Evolutionary conservation across 2,329 filamentous ascomycete genomes (phyloP).

Genomic region (Colletotrichum sp.): DNA sequence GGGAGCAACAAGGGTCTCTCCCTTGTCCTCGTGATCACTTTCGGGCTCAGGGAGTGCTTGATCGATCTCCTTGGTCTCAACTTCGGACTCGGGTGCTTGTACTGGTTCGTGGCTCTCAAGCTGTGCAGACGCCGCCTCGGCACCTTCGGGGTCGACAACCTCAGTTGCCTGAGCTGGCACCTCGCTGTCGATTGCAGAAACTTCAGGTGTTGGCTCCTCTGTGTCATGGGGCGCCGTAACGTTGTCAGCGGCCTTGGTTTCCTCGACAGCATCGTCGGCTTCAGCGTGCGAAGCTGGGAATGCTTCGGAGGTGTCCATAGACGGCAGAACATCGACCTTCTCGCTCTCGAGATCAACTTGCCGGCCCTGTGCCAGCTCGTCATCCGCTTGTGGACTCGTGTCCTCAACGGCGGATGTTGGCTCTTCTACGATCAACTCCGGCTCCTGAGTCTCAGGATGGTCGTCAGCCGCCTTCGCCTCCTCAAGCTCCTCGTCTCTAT

Average conservation of each 20-base stretch:
- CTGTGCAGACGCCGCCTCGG: not conserved
- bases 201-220: not conserved
- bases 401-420: not conserved
- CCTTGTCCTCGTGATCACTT: not conserved
- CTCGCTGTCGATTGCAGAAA: not conserved
- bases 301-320: not conserved
- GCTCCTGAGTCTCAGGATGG: not conserved
- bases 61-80: not conserved
- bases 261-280: not conserved
- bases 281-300: rapidly evolving
- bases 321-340: not conserved
- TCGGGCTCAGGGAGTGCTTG: not conserved
- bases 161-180: not conserved
- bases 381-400: not conserved
- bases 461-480: not conserved
- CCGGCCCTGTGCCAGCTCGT: not conserved
- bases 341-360: not conserved
- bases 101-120: not conserved
- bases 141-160: not conserved
- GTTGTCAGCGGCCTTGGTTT: not conserved
- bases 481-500: not conserved
- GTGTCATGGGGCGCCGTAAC: not conserved
- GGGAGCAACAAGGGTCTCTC: not conserved
- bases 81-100: not conserved
- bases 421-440: not conserved